Percentiles rank a stretch among this genome's conserved stretches.
phyloP scores from a whole-genome alignment of 148 eudicot species.

The Dianthus caryophyllus region DNA sequence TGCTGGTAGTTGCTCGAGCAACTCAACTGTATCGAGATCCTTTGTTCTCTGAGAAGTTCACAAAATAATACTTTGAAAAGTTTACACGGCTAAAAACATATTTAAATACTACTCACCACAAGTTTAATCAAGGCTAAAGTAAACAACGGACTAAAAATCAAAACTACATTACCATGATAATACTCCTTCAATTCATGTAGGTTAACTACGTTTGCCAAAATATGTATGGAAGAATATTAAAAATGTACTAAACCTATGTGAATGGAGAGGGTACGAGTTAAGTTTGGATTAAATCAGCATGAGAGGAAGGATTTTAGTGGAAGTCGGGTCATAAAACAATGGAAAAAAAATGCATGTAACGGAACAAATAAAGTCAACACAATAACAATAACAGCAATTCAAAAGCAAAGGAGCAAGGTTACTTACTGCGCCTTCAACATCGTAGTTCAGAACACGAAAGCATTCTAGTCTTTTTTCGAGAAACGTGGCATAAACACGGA shows the following conservation, averaged over 20 bases:
- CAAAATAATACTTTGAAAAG: background rate
- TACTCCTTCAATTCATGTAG: too few species aligned
- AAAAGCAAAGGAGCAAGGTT: background rate
- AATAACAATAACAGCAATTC: background rate
- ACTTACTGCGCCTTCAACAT: conserved; percentile 81
- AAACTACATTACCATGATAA: too few species aligned
- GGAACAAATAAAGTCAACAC: background rate
- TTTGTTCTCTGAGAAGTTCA: conserved; percentile 60
- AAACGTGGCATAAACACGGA: conserved; percentile 79
- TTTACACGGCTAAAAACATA: background rate
- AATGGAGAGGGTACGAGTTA: too few species aligned
- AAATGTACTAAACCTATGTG: too few species aligned
- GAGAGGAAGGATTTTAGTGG: background rate
- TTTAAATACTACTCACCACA: background rate
- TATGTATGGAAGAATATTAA: too few species aligned
- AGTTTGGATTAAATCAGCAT: too few species aligned
- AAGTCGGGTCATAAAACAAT: background rate
- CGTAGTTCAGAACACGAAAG: conserved; percentile 78
- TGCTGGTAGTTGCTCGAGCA: conserved; percentile 90
- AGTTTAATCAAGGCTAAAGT: background rate
- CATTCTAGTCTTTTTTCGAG: conserved; percentile 95
- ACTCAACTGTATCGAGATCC: conserved; percentile 78
- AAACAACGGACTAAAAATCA: too few species aligned
- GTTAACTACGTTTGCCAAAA: too few species aligned
- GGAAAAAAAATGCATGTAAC: background rate